These are phyloP conservation scores for Crassisporium funariophilum DNA, from an alignment of 768 basidiomycete genomes.

Conservation along the genomic window DNA sequence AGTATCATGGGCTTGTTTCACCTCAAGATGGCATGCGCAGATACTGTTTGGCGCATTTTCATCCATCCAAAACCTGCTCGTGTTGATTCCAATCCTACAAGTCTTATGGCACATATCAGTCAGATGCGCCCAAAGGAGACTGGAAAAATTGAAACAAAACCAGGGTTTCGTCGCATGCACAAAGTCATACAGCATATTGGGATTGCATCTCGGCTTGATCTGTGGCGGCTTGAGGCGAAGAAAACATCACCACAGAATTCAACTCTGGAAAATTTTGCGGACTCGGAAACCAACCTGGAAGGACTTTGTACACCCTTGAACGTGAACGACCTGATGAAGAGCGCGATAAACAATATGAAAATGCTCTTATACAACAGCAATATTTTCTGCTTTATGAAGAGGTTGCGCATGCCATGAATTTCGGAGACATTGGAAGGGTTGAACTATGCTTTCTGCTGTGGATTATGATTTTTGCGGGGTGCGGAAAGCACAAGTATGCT, in stretches of 20 bases:
- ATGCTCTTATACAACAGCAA: constrained; percentile 31
- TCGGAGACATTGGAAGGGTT: constrained; percentile 31
- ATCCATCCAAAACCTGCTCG: constrained; percentile 17
- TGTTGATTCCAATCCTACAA: constrained; percentile 17
- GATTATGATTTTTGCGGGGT: constrained; percentile 29
- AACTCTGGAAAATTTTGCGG: constrained; percentile 31
- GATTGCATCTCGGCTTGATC: constrained; percentile 26
- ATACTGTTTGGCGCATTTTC: constrained; percentile 29
- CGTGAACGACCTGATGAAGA: constrained; percentile 1
- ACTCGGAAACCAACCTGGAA: constrained; percentile 26
- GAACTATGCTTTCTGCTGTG: constrained; percentile 27
- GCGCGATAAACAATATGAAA: constrained; percentile 39
- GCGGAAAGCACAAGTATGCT: constrained; percentile 39
- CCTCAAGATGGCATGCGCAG: constrained; percentile 34
- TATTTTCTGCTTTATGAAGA: constrained; percentile 44
- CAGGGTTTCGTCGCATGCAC: constrained; percentile 38
- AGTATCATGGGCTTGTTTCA: constrained; percentile 37
- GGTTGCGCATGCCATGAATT: constrained; percentile 33
- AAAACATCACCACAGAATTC: not conserved
- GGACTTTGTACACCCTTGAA: constrained; percentile 26
- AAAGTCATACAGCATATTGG: constrained; percentile 33
- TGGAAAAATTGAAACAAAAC: constrained; percentile 31
- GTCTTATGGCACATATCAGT: constrained; percentile 25
- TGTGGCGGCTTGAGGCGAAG: constrained; percentile 29
- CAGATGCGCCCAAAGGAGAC: constrained; percentile 31